phyloP scores from a whole-genome alignment of 73 alveolate genomes.

The Paramecium biaurelia region DNA sequence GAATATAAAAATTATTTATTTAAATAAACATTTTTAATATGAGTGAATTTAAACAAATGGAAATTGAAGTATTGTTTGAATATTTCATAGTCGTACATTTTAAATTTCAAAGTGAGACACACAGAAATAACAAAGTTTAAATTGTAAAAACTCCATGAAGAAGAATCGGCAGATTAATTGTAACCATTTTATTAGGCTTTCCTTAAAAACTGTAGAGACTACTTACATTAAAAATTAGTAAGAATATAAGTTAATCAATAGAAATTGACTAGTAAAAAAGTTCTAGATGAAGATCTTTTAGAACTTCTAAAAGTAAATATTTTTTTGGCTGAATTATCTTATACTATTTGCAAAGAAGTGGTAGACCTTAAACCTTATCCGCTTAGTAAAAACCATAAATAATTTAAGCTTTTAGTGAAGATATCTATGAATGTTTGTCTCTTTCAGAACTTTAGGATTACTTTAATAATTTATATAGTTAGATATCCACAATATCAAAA shows the following conservation, averaged over 20 bases:
- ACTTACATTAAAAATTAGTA: slow-evolving; percentile 23
- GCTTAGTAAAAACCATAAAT: neutral
- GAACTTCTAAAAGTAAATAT: neutral
- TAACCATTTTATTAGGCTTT: neutral
- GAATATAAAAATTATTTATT: neutral
- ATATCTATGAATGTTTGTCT: slow-evolving; percentile 28
- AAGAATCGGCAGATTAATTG: neutral
- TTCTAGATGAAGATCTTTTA: neutral
- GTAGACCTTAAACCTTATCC: neutral
- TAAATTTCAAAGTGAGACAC: neutral
- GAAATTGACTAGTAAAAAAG: neutral
- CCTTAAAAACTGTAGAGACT: slow-evolving; percentile 21
- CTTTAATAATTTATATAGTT: neutral
- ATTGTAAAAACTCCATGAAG: neutral
- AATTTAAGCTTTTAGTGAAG: slow-evolving; percentile 23
- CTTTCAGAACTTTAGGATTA: neutral
- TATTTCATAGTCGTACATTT: neutral
- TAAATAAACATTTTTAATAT: neutral
- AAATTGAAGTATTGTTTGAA: neutral
- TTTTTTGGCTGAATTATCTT: neutral
- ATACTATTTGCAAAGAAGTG: neutral
- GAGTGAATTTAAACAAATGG: slow-evolving; percentile 4
- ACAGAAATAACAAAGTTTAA: neutral
- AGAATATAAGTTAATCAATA: neutral
- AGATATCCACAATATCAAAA: neutral